These are phyloP conservation scores for Amanita inopinata DNA, from an alignment of 768 basidiomycete genomes.

Conservation along the genomic window DNA sequence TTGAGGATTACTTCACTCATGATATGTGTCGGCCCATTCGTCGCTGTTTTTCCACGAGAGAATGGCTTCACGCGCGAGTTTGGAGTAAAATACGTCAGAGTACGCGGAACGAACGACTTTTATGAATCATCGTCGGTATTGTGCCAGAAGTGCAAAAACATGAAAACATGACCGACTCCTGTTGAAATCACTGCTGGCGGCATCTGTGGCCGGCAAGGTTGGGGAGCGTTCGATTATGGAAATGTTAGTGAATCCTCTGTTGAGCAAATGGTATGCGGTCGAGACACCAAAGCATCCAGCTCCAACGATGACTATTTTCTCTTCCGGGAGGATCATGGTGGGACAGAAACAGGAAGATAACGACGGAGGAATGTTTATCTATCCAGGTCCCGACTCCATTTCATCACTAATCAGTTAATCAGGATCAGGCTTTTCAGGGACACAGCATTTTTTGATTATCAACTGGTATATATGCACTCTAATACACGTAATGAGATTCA, in stretches of 20 bases:
- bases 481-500: neutral
- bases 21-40: conserved; percentile 67
- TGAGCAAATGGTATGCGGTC: conserved; percentile 71
- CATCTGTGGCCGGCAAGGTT: conserved; percentile 71
- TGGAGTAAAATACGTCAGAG: conserved; percentile 55
- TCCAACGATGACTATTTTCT: conserved; percentile 58
- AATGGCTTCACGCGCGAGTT: conserved; percentile 72
- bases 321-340: conserved; percentile 20
- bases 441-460: neutral
- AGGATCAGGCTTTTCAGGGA: no score
- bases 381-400: no score
- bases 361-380: neutral
- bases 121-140: no score
- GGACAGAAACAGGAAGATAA: conserved; percentile 2
- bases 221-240: conserved; percentile 68
- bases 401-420: no score
- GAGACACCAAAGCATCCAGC: conserved; percentile 85
- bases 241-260: conserved; percentile 56
- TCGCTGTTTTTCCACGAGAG: conserved; percentile 56
- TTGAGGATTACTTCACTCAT: conserved; percentile 51
- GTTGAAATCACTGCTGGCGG: conserved; percentile 54
- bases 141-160: no score
- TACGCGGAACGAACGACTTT: conserved; percentile 78
- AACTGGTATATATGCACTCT: neutral
- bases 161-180: conserved; percentile 36